These are phyloP conservation scores for Astrephomene gubernaculifera DNA, from an alignment of 139 green algal genomes.

Conservation along the genomic window DNA sequence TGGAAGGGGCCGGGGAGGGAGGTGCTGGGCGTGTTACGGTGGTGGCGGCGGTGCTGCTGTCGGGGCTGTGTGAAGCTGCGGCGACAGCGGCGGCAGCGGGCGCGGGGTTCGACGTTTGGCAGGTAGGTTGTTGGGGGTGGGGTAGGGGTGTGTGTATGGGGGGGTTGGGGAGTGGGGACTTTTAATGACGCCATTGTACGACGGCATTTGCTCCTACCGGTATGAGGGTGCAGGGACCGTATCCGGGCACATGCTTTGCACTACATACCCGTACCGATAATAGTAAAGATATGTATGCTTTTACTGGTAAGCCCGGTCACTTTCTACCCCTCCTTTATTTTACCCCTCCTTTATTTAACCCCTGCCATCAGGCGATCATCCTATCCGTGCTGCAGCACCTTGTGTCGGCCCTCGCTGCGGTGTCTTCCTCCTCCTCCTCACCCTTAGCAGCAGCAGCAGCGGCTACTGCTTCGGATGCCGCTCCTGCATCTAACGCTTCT, in stretches of 20 bases:
- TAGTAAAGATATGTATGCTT: too few relatives aligned
- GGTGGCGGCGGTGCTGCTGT: conserved; percentile 4
- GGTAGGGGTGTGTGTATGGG: too few relatives aligned
- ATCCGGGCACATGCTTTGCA: too few relatives aligned
- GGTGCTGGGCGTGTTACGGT: too few relatives aligned
- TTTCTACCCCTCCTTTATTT: background rate
- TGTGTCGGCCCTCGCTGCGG: background rate
- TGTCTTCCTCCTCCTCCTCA: background rate
- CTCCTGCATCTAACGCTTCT: too few relatives aligned
- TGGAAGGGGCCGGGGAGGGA: background rate
- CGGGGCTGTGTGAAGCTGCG: background rate
- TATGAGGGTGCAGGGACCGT: too few relatives aligned
- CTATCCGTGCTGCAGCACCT: conserved; percentile 12
- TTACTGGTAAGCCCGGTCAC: too few relatives aligned
- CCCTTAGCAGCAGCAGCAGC: background rate
- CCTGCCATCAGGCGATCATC: conserved; percentile 5
- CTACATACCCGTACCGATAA: too few relatives aligned
- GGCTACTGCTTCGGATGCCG: too few relatives aligned
- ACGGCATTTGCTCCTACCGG: too few relatives aligned
- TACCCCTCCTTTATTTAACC: background rate
- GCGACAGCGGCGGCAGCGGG: background rate
- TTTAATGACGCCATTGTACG: too few relatives aligned
- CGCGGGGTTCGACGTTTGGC: background rate
- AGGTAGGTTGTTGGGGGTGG: background rate
- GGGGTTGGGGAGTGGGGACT: too few relatives aligned